Evolutionary conservation across 805 yeast species (phyloP).

Genomic region (Metschnikowia borealis): DNA sequence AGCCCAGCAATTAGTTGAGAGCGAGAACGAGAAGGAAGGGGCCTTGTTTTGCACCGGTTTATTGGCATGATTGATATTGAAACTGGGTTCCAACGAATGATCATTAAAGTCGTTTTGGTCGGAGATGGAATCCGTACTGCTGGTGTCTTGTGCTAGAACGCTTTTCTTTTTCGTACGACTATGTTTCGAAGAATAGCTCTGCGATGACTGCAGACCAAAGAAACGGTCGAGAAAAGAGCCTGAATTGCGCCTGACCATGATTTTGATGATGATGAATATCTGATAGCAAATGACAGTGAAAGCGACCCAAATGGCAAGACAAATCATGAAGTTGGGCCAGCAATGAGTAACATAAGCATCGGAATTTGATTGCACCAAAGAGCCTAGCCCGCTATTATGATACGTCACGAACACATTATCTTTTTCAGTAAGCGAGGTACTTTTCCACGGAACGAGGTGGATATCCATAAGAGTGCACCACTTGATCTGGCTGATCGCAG

Average conservation of each 20-base stretch:
- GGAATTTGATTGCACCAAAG: conserved; percentile 30
- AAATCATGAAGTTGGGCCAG: conserved; percentile 45
- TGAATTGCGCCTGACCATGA: conserved; percentile 1
- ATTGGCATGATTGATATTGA: neutral
- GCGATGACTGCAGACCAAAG: conserved; percentile 1
- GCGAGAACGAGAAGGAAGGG: conserved; percentile 3
- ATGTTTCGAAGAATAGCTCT: neutral
- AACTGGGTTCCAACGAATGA: neutral
- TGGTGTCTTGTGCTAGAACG: neutral
- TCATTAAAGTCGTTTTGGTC: neutral
- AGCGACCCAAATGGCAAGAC: conserved; percentile 25
- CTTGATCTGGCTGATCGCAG: conserved; percentile 44
- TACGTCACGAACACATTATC: conserved; percentile 43
- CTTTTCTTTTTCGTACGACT: neutral
- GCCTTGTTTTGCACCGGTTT: neutral
- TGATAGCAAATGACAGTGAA: conserved; percentile 23
- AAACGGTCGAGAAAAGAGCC: conserved; percentile 5
- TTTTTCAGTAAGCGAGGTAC: conserved; percentile 5
- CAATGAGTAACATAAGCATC: conserved; percentile 22
- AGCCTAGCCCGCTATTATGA: conserved; percentile 37
- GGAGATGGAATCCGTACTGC: neutral
- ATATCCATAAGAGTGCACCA: conserved; percentile 55
- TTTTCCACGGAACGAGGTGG: neutral
- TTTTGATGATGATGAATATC: conserved; percentile 19
- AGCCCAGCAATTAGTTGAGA: conserved; percentile 14